Evolutionary conservation across 805 yeast species (phyloP), one percentile per base, ranked within the genome.

Genomic region (Suhomyces kilbournensis): DNA sequence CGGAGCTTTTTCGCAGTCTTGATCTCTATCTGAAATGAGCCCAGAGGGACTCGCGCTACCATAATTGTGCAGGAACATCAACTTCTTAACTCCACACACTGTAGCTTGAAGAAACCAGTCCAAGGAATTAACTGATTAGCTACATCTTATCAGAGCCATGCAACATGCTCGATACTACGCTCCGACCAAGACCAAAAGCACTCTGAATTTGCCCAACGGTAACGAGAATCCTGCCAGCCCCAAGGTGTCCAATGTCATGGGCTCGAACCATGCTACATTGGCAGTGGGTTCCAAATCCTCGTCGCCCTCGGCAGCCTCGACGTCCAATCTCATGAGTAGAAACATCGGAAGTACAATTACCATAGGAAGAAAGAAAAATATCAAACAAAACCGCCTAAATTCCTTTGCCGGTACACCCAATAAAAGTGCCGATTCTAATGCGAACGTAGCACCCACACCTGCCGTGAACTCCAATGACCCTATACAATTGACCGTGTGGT

Each of bases 401-500:
- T 20, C 45, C 15, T 3, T 15, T 12, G 22, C 28, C 14, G 30
- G 30, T 3, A 23, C 30, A 6, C 45, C 45, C 30, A 22, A 12
- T 20, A 20, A 17, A 22, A 19, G 20, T 15, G 19, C 19, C 19
- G 30, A 30, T 10, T n/a, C 40, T 2, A 20, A 30, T 26, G 10
- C 47, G 19, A 34, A 39, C n/a, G 39, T 34, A 19, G 8, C 43
- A 20, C 46, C 48, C 2, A 7, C 44, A 8, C 46, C 48, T 7
- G 30, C 28, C 17, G 15, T 12, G 15, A 44, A 28, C 19, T 46
- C 34, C 26, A 22, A n/a, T 15, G 47, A 46, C 7, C 77, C 79
- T 0, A 65, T 74, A 1, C 79, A 72, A 48, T 53, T 79, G 54
- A 76, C 78, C 5, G 68, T 73, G n/a, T 75, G 84, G 76, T 78